phyloP scores from a whole-genome alignment of 2,329 filamentous ascomycete species.

The Rutstroemia sp. region DNA sequence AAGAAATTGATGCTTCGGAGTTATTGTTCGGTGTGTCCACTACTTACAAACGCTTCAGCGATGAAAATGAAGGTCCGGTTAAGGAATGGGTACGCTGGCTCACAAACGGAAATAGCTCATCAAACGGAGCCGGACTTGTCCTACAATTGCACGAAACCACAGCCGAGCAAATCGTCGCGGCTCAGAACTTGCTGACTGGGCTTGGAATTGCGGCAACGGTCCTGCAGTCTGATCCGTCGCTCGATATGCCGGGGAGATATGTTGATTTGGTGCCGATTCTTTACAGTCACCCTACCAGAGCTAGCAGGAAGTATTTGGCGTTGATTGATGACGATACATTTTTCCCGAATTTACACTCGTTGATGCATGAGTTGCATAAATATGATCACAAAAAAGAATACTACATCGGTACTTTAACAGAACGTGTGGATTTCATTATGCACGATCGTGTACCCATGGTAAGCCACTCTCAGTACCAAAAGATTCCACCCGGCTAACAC shows the following conservation, averaged over 20 bases:
- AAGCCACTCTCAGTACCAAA: neutral
- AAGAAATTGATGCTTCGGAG: conserved; percentile 45
- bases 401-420: conserved; percentile 29
- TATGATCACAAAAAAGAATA: conserved; percentile 23
- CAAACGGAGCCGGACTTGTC: conserved; percentile 50
- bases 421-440: conserved; percentile 27
- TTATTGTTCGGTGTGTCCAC: conserved; percentile 55
- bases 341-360: conserved; percentile 23
- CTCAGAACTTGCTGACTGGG: conserved; percentile 37
- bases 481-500: conserved; percentile 19
- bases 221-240: conserved; percentile 42
- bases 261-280: conserved; percentile 46
- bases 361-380: conserved; percentile 29
- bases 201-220: conserved; percentile 51
- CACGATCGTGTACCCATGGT: conserved; percentile 8
- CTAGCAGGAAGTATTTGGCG: conserved; percentile 23
- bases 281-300: conserved; percentile 38
- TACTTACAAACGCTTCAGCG: conserved; percentile 48
- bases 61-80: conserved; percentile 39
- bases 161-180: conserved; percentile 42
- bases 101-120: conserved; percentile 46
- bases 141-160: conserved; percentile 46
- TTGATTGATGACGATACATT: conserved; percentile 31
- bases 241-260: conserved; percentile 54
- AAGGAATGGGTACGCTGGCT: conserved; percentile 55